A percentile compares a stretch with the other conserved stretches of the same genome.
These are phyloP conservation scores for Pezicula carpinea DNA, from an alignment of 2,329 filamentous ascomycete species.

Conservation along the genomic window DNA sequence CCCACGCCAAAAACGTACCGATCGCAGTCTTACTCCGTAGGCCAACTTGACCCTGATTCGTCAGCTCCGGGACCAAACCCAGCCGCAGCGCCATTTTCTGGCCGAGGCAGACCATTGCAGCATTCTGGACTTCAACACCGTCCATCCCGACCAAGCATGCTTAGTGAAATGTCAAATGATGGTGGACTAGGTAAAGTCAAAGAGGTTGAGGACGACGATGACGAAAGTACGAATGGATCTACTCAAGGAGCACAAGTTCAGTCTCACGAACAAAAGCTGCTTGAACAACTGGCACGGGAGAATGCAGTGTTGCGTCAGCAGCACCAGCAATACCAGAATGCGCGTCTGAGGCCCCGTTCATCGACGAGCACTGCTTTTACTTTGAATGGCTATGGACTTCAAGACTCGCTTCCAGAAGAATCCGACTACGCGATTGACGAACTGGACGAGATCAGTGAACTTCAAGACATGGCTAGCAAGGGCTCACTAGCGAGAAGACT, in stretches of 20 bases:
- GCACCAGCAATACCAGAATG: conserved; percentile 51
- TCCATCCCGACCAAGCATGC: conserved; percentile 72
- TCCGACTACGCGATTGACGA: conserved; percentile 72
- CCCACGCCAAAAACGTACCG: conserved; percentile 90
- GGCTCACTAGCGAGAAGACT: conserved; percentile 29
- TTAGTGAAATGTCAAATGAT: conserved; percentile 67
- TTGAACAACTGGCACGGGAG: conserved; percentile 58
- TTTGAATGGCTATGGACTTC: conserved; percentile 52
- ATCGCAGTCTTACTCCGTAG: conserved; percentile 95
- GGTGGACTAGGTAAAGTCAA: conserved; percentile 64
- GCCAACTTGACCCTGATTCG: conserved; percentile 72
- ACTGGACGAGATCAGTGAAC: conserved; percentile 57
- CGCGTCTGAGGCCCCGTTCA: conserved; percentile 52
- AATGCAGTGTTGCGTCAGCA: conserved; percentile 58
- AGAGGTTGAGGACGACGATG: conserved; percentile 64
- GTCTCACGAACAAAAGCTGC: conserved; percentile 53
- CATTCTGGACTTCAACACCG: conserved; percentile 73
- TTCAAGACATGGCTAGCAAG: conserved; percentile 27
- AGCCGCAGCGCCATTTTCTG: conserved; percentile 16
- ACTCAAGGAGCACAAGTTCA: conserved; percentile 50
- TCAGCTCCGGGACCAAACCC: conserved; percentile 18
- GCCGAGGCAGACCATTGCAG: conserved; percentile 36
- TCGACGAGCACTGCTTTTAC: conserved; percentile 49
- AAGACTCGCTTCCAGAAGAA: conserved; percentile 57
- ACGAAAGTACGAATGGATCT: conserved; percentile 51